These are phyloP conservation scores for Alternaria sp. DNA, from an alignment of 2,329 filamentous ascomycete genomes.

Conservation along the genomic window DNA sequence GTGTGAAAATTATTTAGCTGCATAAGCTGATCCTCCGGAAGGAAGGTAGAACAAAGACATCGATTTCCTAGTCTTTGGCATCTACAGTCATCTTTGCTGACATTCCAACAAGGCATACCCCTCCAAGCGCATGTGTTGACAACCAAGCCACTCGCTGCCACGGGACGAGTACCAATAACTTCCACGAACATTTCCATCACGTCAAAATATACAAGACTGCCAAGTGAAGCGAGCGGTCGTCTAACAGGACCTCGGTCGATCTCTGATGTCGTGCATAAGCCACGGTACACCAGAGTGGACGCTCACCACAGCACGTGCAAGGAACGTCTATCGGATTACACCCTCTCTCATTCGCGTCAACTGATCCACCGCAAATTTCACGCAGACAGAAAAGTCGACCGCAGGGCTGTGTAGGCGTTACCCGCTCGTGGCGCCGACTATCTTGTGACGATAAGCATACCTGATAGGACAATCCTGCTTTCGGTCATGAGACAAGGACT, in stretches of 20 bases:
- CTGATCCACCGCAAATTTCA: constrained; percentile 7
- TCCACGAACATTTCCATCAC: not conserved
- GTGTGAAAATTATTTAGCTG: constrained; percentile 28
- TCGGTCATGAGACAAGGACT: not conserved
- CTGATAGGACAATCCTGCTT: not conserved
- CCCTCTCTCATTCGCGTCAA: constrained; percentile 10
- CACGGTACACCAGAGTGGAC: constrained; percentile 23
- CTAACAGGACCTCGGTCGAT: constrained; percentile 19
- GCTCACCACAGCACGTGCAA: constrained; percentile 15
- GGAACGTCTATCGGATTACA: constrained; percentile 17
- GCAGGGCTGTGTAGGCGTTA: constrained; percentile 1
- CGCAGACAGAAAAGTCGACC: not conserved
- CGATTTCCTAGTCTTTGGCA: constrained; percentile 10
- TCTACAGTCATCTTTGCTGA: not conserved
- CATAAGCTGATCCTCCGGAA: constrained; percentile 9
- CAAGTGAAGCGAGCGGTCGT: constrained; percentile 17
- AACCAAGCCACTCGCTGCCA: not conserved
- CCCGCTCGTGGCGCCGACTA: constrained; percentile 7
- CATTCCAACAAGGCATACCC: not conserved
- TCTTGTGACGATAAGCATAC: not conserved
- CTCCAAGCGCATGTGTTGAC: not conserved
- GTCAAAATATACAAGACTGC: constrained; percentile 1
- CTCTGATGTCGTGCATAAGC: constrained; percentile 36
- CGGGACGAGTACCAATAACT: not conserved
- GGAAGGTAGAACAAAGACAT: constrained; percentile 22